Conservation (phyloP, 495 filamentous ascomycete species). For the Annulohypoxylon maeteangense region DNA sequence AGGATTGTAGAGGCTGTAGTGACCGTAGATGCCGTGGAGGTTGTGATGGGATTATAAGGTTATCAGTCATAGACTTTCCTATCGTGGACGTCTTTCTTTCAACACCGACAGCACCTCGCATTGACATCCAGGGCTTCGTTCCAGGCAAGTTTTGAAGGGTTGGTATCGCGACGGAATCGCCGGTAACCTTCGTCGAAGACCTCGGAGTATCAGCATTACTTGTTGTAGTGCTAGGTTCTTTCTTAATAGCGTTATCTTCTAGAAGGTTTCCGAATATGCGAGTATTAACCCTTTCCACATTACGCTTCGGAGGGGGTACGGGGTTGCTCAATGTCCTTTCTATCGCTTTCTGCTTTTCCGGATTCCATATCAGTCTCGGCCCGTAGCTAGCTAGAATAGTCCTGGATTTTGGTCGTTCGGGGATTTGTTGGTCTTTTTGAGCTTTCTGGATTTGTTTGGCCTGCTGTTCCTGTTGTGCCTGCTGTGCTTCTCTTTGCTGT, state of each 20-base stretch:
- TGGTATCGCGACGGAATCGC: background rate
- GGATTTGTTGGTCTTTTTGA: background rate
- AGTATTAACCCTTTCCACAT: no score
- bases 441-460: background rate
- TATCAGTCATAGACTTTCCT: background rate
- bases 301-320: no score
- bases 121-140: background rate
- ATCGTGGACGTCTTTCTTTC: background rate
- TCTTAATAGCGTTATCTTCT: no score
- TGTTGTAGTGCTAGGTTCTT: background rate
- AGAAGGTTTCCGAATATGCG: no score
- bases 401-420: constrained; percentile 16
- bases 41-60: background rate
- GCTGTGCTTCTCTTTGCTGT: background rate
- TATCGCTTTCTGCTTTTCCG: constrained; percentile 29
- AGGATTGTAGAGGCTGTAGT: no score
- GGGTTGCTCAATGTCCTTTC: constrained; percentile 25
- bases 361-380: constrained; percentile 34
- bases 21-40: background rate
- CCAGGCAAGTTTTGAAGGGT: background rate
- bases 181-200: background rate
- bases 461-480: background rate
- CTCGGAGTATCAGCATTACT: background rate
- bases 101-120: background rate
- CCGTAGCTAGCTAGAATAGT: background rate